Base-by-base conservation (phyloP, 106 monocot species). In the Dendrobium catenatum region DNA sequence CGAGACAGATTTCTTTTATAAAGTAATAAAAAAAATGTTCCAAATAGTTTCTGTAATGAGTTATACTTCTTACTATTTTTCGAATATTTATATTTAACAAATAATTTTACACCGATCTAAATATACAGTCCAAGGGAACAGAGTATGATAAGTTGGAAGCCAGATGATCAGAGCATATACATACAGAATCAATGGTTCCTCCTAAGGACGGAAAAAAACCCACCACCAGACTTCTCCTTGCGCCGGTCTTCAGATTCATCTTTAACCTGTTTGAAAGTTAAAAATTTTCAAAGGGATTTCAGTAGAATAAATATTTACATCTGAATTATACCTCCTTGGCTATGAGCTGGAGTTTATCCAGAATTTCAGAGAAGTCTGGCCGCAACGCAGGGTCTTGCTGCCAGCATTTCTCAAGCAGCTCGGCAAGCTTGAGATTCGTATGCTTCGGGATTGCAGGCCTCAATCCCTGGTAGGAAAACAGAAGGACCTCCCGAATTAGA, bases 321-420 rank as follows among this genome's bases (percentile, higher is more conserved):
- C 19, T 58, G 33, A 37, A 13, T 4, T 42, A 17, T 42, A 95
- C 95, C 89, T 96, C 91, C 72, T 87, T 91, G 15, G 87, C 22
- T 43, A 93, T 85, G 13, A 42, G 55, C 59, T 87, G 81, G 27
- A 98, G 87, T 4, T 24, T 85, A 24, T 85, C 82, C 24, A 98
- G 24, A 15, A 94, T 98, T 55, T 94, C 89, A n/a, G 92, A 89
- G 84, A 98, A 98, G 72, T 98, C 92, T 8, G 94, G 94, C 82
- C 97, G 83, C 73, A 79, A 43, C 77, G 80, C 82, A 72, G 97
- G 92, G 56, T 94, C 91, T 83, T 89, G 89, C 72, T 95, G 89
- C 97, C 97, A 98, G 82, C 97, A 98, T 80, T 83, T 85, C 78
- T 93, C 88, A 42, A 98, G 88, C 75, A 95, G 79, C n/a, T 88